Evolutionary conservation across 2,329 filamentous ascomycete genomes (phyloP), one percentile per base, ranked within the genome.

Genomic region (Trichophyton schoenleinii): DNA sequence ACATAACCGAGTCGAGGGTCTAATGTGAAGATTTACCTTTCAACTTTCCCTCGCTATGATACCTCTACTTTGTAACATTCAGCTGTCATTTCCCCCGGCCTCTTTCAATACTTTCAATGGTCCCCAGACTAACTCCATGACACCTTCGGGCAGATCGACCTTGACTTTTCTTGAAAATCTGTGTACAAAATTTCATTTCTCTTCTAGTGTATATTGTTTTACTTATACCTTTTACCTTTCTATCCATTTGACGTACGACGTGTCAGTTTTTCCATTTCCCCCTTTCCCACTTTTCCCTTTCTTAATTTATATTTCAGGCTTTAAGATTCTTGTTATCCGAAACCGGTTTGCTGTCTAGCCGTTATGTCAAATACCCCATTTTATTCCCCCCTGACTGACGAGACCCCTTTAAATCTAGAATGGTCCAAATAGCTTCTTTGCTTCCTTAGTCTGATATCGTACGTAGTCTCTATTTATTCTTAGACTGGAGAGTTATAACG

Each of bases 1-100:
- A 31, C 68, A 70, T 20, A 70, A 68, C 4, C 64, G 71, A 66
- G 58, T 72, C 66, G 64, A 72, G 70, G 61, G 74, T 67, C 61
- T 77, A 74, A 75, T 77, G 60, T 77, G 67, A 63, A 13, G 34
- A 20, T 60, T 52, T 28, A 38, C 28, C 34, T 42, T 49, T 61
- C 57, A 60, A 60, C 57, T 53, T 61, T 55, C 38, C 36, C 11
- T 42, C 61, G 22, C 62, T 53, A 31, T 22, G 57, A 28, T 60
- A 58, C 31, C 25, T 58, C 31, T 38, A 9, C 20, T 34, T 57
- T 20, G 58, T 46, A 11, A 25, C 7, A 42, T 62, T 55, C 60
- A 38, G 31, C 48, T 38, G 41, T 34, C 42, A 11, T 28, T 55
- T 61, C 48, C 20, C 20, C 28, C 52, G n/a, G 44, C 36, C 53